These are phyloP conservation scores for Scheffersomyces segobiensis DNA, from an alignment of 1,139 yeast species.

Conservation along the genomic window DNA sequence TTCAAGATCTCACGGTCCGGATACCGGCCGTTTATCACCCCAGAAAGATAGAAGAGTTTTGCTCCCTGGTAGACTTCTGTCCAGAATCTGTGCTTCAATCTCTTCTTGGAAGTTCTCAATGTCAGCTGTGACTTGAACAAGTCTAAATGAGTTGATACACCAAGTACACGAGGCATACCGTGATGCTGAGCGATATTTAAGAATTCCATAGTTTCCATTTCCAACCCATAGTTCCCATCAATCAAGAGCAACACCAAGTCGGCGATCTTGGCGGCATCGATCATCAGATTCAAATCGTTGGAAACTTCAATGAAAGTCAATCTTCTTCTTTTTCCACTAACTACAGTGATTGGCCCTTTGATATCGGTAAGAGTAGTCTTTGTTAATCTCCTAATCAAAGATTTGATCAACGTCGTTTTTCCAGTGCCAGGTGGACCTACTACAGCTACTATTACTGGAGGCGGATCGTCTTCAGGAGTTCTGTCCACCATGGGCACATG, in stretches of 20 bases:
- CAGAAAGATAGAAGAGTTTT: constrained; percentile 88
- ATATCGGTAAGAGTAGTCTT: constrained; percentile 83
- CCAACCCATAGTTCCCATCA: constrained; percentile 97
- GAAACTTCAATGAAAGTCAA: constrained; percentile 91
- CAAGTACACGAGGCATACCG: constrained; percentile 97
- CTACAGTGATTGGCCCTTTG: constrained; percentile 97
- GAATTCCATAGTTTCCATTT: constrained; percentile 99
- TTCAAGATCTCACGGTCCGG: constrained; percentile 96
- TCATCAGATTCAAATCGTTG: constrained; percentile 92
- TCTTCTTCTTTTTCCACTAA: constrained; percentile 91
- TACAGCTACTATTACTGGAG: constrained; percentile 93
- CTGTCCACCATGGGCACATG: constrained; percentile 98
- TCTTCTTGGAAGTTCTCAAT: constrained; percentile 86
- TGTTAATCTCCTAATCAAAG: constrained; percentile 84
- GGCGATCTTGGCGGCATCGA: constrained; percentile 93
- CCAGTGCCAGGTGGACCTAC: constrained; percentile 99
- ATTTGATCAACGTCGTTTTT: constrained; percentile 88
- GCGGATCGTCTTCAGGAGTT: constrained; percentile 97
- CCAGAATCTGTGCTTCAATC: constrained; percentile 95
- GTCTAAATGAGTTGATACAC: constrained; percentile 95
- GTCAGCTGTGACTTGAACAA: constrained; percentile 88
- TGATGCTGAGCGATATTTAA: constrained; percentile 94
- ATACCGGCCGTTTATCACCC: constrained; percentile 95
- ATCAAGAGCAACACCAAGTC: constrained; percentile 86
- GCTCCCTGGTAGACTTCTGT: constrained; percentile 99